Conservation (phyloP, 345 rosid genomes). For the Boechera retrofracta region DNA sequence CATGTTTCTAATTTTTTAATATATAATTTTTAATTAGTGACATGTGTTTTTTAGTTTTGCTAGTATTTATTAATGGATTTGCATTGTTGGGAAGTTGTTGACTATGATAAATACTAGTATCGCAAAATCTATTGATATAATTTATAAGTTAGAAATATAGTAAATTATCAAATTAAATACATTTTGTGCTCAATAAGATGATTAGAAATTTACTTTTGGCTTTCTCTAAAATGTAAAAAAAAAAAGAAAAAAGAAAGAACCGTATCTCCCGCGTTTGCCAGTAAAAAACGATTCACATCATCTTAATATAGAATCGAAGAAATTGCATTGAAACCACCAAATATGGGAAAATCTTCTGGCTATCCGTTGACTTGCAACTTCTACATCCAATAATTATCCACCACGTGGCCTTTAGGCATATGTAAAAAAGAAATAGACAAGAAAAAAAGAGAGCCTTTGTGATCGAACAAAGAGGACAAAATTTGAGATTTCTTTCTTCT, state of each 20-base stretch:
- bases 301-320: constrained; percentile 35
- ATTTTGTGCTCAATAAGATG: neutral
- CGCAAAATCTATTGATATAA: neutral
- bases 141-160: neutral
- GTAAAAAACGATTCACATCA: constrained; percentile 25
- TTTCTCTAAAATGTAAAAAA: neutral
- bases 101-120: neutral
- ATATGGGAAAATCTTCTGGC: constrained; percentile 34
- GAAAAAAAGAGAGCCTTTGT: constrained; percentile 31
- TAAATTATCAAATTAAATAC: no score
- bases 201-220: neutral
- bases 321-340: constrained; percentile 27
- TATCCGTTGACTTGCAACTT: constrained; percentile 43
- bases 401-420: constrained; percentile 17
- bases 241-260: neutral
- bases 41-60: neutral
- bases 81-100: neutral
- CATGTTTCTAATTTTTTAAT: no score
- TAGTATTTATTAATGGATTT: neutral
- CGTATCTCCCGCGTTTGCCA: constrained; percentile 44
- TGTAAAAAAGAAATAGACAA: constrained; percentile 38
- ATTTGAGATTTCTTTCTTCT: constrained; percentile 27
- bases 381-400: constrained; percentile 15
- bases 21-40: no score
- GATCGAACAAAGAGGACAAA: constrained; percentile 33